Percentiles rank a stretch among this genome's conserved stretches.
These are phyloP conservation scores for Sisymbrium altissimum DNA, from an alignment of 345 rosid species.

Conservation along the genomic window DNA sequence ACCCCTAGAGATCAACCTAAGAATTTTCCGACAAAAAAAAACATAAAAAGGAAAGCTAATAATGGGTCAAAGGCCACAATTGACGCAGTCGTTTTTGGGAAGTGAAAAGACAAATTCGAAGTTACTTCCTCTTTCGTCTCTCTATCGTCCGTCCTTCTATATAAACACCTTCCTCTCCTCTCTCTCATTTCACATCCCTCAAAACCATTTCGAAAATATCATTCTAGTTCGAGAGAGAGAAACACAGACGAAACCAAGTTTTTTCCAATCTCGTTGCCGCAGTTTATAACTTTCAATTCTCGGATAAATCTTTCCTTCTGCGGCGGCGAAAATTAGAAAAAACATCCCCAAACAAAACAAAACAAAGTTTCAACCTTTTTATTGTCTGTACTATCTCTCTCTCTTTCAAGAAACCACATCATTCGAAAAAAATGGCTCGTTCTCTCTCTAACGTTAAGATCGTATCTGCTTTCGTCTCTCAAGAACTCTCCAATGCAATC, in stretches of 20 bases:
- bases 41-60: conserved; percentile 10
- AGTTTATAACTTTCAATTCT: neutral
- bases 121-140: neutral
- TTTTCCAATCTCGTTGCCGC: conserved; percentile 29
- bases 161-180: conserved; percentile 19
- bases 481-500: conserved; percentile 32
- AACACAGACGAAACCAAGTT: conserved; percentile 11
- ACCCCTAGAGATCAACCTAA: no score
- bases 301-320: conserved; percentile 15
- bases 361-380: neutral
- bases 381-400: conserved; percentile 25
- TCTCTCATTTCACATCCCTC: conserved; percentile 9
- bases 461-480: conserved; percentile 35
- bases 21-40: no score
- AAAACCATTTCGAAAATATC: conserved; percentile 1
- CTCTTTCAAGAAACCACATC: neutral
- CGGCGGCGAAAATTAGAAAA: conserved; percentile 17
- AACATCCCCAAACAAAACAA: neutral
- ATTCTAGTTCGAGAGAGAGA: conserved; percentile 17
- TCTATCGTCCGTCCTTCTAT: neutral
- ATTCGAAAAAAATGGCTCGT: conserved; percentile 30
- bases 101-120: conserved; percentile 24
- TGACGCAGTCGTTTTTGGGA: conserved; percentile 28
- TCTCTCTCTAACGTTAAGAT: conserved; percentile 36
- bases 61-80: conserved; percentile 32